Evolutionary conservation across 805 yeast species (phyloP), one percentile per base, ranked within the genome.

Genomic region (Nakazawaea pomicola): DNA sequence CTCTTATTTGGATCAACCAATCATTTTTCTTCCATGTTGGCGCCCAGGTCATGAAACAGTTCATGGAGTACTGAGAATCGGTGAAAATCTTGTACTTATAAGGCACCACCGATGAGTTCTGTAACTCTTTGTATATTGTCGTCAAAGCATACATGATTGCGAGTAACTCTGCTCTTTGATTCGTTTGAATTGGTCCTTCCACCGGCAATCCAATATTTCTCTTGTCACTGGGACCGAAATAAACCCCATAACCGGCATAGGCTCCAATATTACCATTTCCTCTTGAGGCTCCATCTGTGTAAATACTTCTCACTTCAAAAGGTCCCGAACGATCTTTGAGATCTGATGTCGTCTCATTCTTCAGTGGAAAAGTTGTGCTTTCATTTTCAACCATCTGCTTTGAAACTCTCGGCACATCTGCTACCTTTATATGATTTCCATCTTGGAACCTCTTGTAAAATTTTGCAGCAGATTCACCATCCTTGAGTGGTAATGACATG

Each of bases 251-350:
- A 0, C 97, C 96, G 0, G 82, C 79, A 3, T 50, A 43, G 1
- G 72, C 65, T 7, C 49, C 48, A 0, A 38, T 34, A 16, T 53
- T 62, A 0, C 88, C 89, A 50, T 83, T 82, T 4, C 74, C 70
- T 8, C 79, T 62, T 0, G 80, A 67, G 0, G 95, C 84, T 0
- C 96, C 97, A 58, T 89, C 97, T 16, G 87, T 80, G 52, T 74
- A 89, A 0, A 87, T 65, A 18, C 14, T n/a, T 17, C 16, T 32
- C 4, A 20, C 20, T 19, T 9, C 16, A 11, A 32, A 6, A 12
- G 25, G 8, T 4, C 15, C 16, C 15, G 6, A n/a, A n/a, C n/a
- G 6, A 4, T n/a, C 14, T 3, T 20, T 32, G 12, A 14, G 12
- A 17, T 17, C 23, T 16, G n/a, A 11, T 30, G 12, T 24, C 11